Conservation (phyloP, 805 yeast genomes). For the Ogataea saltuana region DNA sequence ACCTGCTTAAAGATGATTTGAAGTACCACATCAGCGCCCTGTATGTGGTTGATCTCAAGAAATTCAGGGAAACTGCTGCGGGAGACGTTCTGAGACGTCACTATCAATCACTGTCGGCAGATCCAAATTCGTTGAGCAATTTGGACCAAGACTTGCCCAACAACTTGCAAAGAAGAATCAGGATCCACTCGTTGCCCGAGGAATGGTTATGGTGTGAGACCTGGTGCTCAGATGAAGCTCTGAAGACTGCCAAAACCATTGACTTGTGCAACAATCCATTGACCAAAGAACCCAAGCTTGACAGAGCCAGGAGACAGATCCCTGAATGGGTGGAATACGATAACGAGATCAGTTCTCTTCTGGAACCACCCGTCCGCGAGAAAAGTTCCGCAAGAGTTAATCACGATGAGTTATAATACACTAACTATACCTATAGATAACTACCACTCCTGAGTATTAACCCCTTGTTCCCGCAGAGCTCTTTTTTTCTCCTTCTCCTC, state of each 20-base stretch:
- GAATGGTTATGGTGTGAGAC: constrained; percentile 96
- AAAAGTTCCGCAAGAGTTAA: background rate
- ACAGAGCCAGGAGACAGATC: constrained; percentile 69
- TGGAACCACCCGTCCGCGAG: constrained; percentile 4
- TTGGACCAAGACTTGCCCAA: constrained; percentile 95
- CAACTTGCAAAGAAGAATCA: constrained; percentile 67
- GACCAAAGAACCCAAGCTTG: constrained; percentile 77
- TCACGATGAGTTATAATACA: constrained; percentile 20
- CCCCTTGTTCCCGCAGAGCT: constrained; percentile 27
- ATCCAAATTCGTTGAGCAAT: constrained; percentile 75
- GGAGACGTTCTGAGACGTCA: constrained; percentile 84
- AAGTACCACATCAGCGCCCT: constrained; percentile 85
- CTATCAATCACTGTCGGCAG: constrained; percentile 78
- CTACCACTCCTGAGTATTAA: constrained; percentile 4
- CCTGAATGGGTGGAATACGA: constrained; percentile 79
- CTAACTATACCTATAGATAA: background rate
- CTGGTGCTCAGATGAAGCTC: constrained; percentile 73
- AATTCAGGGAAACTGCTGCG: constrained; percentile 63
- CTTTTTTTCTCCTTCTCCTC: constrained; percentile 56
- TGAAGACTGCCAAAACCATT: constrained; percentile 68
- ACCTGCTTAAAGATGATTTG: constrained; percentile 52
- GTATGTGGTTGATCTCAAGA: constrained; percentile 73
- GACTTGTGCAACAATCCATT: constrained; percentile 84
- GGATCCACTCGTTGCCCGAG: constrained; percentile 71
- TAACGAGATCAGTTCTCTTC: constrained; percentile 44